Evolutionary conservation across 495 filamentous ascomycete species (phyloP).

Genomic region (Penicillium verhagenii): DNA sequence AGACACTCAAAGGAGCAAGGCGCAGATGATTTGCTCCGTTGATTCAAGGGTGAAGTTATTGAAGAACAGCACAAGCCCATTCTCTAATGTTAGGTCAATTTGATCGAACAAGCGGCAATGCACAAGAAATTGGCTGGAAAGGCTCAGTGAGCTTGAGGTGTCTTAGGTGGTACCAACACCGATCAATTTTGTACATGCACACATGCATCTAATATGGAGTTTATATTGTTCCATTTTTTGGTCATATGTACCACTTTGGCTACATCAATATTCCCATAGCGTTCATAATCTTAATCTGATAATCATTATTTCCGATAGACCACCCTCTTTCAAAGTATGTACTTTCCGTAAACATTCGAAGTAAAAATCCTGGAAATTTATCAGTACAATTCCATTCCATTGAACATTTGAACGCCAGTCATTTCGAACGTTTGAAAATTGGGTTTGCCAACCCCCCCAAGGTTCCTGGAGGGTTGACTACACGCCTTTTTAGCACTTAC

Average conservation of each 20-base stretch:
- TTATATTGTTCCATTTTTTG: not conserved
- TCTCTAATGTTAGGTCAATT: not conserved
- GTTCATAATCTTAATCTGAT: not conserved
- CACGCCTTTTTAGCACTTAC: too few relatives aligned
- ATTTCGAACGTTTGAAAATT: too few relatives aligned
- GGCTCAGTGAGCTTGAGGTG: not conserved
- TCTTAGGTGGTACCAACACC: not conserved
- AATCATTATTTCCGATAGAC: too few relatives aligned
- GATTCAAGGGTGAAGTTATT: not conserved
- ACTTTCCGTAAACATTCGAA: too few relatives aligned
- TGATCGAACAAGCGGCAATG: not conserved
- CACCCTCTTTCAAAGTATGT: too few relatives aligned
- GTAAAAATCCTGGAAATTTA: too few relatives aligned
- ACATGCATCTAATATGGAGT: not conserved
- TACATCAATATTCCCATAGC: not conserved
- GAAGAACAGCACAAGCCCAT: not conserved
- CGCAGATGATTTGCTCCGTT: not conserved
- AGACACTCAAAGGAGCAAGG: not conserved
- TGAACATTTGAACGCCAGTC: too few relatives aligned
- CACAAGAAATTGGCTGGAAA: not conserved
- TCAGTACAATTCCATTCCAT: too few relatives aligned
- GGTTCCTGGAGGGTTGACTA: too few relatives aligned
- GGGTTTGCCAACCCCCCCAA: too few relatives aligned
- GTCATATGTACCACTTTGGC: not conserved
- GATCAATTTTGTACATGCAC: not conserved